These are phyloP conservation scores for Tolypocladium album DNA, from an alignment of 2,329 filamentous ascomycete genomes.

Conservation along the genomic window DNA sequence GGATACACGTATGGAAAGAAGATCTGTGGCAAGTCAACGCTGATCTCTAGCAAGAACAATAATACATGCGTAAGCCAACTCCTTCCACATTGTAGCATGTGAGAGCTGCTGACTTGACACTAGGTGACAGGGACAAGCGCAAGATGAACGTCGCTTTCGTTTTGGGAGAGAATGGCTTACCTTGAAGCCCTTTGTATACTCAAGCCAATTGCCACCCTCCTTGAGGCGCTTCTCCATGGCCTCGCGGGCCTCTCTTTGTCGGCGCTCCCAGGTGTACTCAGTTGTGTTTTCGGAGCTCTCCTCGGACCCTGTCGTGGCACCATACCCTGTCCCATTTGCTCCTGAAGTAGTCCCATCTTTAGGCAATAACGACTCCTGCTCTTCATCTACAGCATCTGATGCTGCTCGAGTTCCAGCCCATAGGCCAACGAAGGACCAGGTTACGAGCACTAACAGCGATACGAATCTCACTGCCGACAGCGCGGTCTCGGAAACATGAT, in stretches of 20 bases:
- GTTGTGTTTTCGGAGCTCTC: conserved; percentile 25
- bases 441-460: conserved; percentile 19
- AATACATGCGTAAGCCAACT: no score
- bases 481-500: conserved; percentile 13
- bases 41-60: background rate
- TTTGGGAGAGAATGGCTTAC: conserved; percentile 20
- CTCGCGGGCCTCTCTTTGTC: conserved; percentile 41
- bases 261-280: conserved; percentile 45
- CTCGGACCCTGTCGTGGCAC: conserved; percentile 28
- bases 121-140: background rate
- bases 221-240: conserved; percentile 58
- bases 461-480: conserved; percentile 8
- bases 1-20: conserved; percentile 77
- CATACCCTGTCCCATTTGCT: conserved; percentile 24
- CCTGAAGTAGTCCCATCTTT: conserved; percentile 10
- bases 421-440: conserved; percentile 9
- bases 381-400: conserved; percentile 33
- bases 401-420: conserved; percentile 16
- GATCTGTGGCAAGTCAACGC: conserved; percentile 31
- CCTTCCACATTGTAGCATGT: background rate
- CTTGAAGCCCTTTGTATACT: conserved; percentile 64
- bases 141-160: background rate
- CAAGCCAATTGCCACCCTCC: conserved; percentile 65
- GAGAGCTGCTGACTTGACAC: background rate
- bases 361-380: conserved; percentile 46